These are phyloP conservation scores for Beauveria sp. DNA, from an alignment of 2,329 filamentous ascomycete species.

Conservation along the genomic window DNA sequence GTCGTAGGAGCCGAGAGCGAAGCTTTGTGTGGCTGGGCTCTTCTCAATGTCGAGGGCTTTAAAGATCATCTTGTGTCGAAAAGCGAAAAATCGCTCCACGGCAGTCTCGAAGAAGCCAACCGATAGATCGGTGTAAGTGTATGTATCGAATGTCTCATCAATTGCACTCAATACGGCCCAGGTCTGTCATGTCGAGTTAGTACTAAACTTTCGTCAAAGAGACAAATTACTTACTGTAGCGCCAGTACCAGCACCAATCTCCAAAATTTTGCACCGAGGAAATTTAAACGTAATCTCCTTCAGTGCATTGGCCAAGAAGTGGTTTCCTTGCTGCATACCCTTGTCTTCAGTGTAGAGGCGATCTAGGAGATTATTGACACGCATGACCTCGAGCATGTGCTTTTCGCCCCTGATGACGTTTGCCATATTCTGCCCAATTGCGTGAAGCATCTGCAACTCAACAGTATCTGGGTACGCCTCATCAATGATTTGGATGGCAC, in stretches of 20 bases:
- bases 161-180: background rate
- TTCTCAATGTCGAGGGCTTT: slow-evolving; percentile 6
- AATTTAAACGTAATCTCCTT: slow-evolving; percentile 13
- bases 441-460: slow-evolving; percentile 13
- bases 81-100: background rate
- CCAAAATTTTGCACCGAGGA: slow-evolving; percentile 8
- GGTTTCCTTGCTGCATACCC: slow-evolving; percentile 7
- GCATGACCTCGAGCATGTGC: slow-evolving; percentile 14
- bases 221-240: background rate
- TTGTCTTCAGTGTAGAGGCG: slow-evolving; percentile 14
- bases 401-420: slow-evolving; percentile 11
- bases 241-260: slow-evolving; percentile 12
- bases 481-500: background rate
- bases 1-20: slow-evolving; percentile 25
- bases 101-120: background rate
- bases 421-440: slow-evolving; percentile 11
- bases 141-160: background rate
- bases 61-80: background rate
- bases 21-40: slow-evolving; percentile 24
- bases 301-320: slow-evolving; percentile 10
- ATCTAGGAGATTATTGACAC: slow-evolving; percentile 12
- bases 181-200: background rate
- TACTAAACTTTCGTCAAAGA: background rate
- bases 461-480: slow-evolving; percentile 9
- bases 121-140: background rate